These are phyloP conservation scores for Hypocrella siamensis DNA, from an alignment of 2,329 filamentous ascomycete genomes.

Conservation along the genomic window DNA sequence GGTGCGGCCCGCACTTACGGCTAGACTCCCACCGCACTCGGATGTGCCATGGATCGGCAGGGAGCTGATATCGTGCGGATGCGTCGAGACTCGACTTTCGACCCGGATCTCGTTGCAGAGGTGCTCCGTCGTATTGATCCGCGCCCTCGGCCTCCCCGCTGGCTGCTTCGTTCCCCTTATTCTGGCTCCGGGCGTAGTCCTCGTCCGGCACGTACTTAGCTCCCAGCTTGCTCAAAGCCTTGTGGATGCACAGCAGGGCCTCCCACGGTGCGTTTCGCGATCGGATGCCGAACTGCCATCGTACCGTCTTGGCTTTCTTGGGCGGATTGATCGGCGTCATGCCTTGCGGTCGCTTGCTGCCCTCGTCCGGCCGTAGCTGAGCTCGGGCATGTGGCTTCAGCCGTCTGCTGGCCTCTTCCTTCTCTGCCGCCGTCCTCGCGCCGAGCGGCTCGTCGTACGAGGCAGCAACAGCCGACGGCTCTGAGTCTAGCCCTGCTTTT, in stretches of 20 bases:
- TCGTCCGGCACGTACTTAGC: slow-evolving; percentile 71
- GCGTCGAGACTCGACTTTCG: slow-evolving; percentile 35
- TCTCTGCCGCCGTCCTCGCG: slow-evolving; percentile 52
- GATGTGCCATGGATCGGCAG: slow-evolving; percentile 90
- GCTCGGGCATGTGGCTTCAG: slow-evolving; percentile 75
- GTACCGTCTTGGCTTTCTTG: slow-evolving; percentile 65
- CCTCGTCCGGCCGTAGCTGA: slow-evolving; percentile 52
- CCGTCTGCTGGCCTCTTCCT: slow-evolving; percentile 64
- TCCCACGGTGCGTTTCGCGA: slow-evolving; percentile 90
- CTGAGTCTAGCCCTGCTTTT: slow-evolving; percentile 33
- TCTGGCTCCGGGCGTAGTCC: slow-evolving; percentile 33
- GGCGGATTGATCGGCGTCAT: slow-evolving; percentile 46
- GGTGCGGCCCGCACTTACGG: slow-evolving; percentile 37
- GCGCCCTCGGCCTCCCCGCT: slow-evolving; percentile 25
- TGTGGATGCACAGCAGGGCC: slow-evolving; percentile 88
- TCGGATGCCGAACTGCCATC: slow-evolving; percentile 96
- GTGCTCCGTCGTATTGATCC: slow-evolving; percentile 19
- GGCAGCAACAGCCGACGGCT: slow-evolving; percentile 24
- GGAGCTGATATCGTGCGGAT: slow-evolving; percentile 59
- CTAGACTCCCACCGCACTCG: slow-evolving; percentile 77
- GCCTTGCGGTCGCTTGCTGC: slow-evolving; percentile 39
- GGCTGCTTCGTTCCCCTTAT: slow-evolving; percentile 19
- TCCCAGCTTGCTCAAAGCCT: slow-evolving; percentile 73
- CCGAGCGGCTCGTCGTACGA: slow-evolving; percentile 31
- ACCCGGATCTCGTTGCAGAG: slow-evolving; percentile 18